Evolutionary conservation across 1,284 basidiomycete genomes (phyloP).

Genomic region (Blastosporella zonata): DNA sequence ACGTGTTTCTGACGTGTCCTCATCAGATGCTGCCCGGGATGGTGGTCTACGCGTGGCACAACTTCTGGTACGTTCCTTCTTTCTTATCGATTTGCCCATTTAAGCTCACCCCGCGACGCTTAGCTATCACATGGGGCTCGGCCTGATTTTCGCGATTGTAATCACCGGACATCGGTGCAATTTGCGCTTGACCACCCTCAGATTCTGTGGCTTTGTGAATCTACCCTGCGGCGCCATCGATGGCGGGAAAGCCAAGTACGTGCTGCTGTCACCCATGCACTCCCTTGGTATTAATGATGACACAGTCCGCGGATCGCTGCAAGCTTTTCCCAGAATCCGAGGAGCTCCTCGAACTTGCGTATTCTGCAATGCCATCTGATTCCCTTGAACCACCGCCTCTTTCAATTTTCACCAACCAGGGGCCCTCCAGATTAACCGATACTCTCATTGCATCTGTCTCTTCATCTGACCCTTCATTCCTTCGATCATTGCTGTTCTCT

Average conservation of each 20-base stretch:
- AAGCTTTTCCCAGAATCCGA: slow-evolving; percentile 33
- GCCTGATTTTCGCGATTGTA: slow-evolving; percentile 66
- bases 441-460: slow-evolving; percentile 52
- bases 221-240: slow-evolving; percentile 56
- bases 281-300: slow-evolving; percentile 10
- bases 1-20: slow-evolving; percentile 20
- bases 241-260: slow-evolving; percentile 55
- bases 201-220: slow-evolving; percentile 66
- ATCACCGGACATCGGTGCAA: slow-evolving; percentile 66
- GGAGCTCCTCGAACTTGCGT: slow-evolving; percentile 33
- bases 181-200: slow-evolving; percentile 58
- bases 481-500: slow-evolving; percentile 58
- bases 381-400: slow-evolving; percentile 36
- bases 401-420: slow-evolving; percentile 37
- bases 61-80: slow-evolving; percentile 47
- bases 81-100: neutral
- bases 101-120: slow-evolving; percentile 10
- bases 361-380: slow-evolving; percentile 32
- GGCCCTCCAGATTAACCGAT: slow-evolving; percentile 39
- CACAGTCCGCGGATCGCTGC: slow-evolving; percentile 35
- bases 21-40: slow-evolving; percentile 69
- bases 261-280: slow-evolving; percentile 12
- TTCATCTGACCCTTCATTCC: slow-evolving; percentile 43
- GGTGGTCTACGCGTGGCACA: slow-evolving; percentile 60
- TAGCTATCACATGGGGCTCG: slow-evolving; percentile 66